Percentiles rank a stretch among this genome's conserved stretches.
Evolutionary conservation across 805 yeast genomes (phyloP).

Genomic region (Phaffomyces opuntiae): DNA sequence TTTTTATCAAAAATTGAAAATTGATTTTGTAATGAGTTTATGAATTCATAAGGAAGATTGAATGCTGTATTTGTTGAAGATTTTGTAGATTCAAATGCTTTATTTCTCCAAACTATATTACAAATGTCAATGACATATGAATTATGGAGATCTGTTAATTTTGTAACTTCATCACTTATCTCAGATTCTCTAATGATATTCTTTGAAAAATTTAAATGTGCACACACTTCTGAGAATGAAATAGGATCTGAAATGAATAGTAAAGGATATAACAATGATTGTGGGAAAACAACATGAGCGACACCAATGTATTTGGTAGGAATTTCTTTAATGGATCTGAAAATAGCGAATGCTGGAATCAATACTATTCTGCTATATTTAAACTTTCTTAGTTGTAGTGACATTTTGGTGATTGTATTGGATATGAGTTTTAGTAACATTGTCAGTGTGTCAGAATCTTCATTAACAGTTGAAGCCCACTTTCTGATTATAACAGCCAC

Average conservation of each 20-base stretch:
- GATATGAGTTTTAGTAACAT: too few relatives aligned
- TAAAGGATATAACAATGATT: constrained; percentile 30
- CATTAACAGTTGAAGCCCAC: background rate
- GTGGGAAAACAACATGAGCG: constrained; percentile 31
- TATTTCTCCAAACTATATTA: constrained; percentile 51
- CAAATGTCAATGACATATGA: constrained; percentile 48
- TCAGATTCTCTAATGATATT: constrained; percentile 9
- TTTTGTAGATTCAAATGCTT: constrained; percentile 35
- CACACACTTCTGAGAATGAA: constrained; percentile 38
- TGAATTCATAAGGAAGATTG: constrained; percentile 25
- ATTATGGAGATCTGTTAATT: constrained; percentile 34
- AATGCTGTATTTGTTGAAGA: constrained; percentile 24
- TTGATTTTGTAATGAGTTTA: constrained; percentile 15
- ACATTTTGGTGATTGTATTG: background rate
- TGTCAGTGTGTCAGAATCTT: too few relatives aligned
- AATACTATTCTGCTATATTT: constrained; percentile 7
- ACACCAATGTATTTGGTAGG: constrained; percentile 19
- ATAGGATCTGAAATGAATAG: constrained; percentile 38
- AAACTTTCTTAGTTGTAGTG: background rate
- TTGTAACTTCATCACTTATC: constrained; percentile 11
- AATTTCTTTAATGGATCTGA: constrained; percentile 10
- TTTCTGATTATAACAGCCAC: constrained; percentile 1
- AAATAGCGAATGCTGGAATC: constrained; percentile 4
- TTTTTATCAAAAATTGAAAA: constrained; percentile 21
- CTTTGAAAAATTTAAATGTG: constrained; percentile 34